Evolutionary conservation across 2,329 filamentous ascomycete species (phyloP).

Genomic region (Ilyonectria robusta): DNA sequence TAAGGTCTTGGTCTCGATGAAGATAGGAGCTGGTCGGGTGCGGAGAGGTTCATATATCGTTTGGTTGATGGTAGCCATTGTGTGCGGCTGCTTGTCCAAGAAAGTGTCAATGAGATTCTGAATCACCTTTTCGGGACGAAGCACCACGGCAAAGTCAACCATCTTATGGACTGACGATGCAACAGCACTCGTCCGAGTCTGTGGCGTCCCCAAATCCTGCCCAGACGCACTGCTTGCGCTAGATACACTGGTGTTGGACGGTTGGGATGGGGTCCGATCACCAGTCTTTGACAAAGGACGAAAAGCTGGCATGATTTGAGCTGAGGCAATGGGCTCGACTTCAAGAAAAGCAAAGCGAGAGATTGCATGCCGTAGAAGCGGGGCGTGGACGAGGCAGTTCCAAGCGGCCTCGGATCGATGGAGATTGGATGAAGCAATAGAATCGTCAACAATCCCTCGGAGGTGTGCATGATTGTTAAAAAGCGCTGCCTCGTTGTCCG

Average conservation of each 20-base stretch:
- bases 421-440: conserved; percentile 16
- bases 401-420: conserved; percentile 21
- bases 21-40: no score
- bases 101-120: not conserved
- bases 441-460: conserved; percentile 18
- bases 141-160: not conserved
- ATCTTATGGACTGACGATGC: not conserved
- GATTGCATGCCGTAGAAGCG: conserved; percentile 9
- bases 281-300: not conserved
- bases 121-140: conserved; percentile 3
- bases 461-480: conserved; percentile 6
- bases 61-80: no score
- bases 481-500: not conserved
- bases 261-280: no score
- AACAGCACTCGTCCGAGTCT: not conserved
- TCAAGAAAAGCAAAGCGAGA: conserved; percentile 10
- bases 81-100: no score
- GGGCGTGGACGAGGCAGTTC: conserved; percentile 21
- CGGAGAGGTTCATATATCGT: no score
- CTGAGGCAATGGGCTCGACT: conserved; percentile 20
- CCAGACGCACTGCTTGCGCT: conserved; percentile 1
- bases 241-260: not conserved
- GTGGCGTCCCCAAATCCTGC: not conserved
- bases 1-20: conserved; percentile 2
- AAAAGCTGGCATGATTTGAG: conserved; percentile 7